phyloP scores from a whole-genome alignment of 169 alveolate genomes.

The Plasmodium cynomolgi region DNA sequence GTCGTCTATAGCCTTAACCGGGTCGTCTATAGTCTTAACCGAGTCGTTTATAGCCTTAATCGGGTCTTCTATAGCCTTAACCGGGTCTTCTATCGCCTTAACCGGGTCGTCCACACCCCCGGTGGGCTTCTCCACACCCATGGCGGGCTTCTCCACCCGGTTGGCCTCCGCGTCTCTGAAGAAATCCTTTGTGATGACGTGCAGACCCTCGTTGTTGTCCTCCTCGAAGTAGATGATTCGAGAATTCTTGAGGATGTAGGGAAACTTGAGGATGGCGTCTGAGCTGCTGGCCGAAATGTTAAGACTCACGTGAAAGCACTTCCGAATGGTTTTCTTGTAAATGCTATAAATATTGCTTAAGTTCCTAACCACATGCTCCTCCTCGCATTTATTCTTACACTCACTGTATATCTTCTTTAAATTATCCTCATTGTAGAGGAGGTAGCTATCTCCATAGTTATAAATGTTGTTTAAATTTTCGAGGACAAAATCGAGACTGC shows the following conservation, averaged over 20 bases:
- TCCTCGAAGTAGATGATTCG: conserved; percentile 60
- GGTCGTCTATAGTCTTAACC: background rate
- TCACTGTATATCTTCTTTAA: conserved; percentile 62
- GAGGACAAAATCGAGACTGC: conserved; percentile 14
- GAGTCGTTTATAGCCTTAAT: no score
- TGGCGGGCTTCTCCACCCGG: background rate
- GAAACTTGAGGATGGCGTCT: conserved; percentile 15
- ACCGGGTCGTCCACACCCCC: background rate
- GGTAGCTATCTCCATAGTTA: conserved; percentile 57
- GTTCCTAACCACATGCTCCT: conserved; percentile 47
- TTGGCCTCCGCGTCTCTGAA: conserved; percentile 4
- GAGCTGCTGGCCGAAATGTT: conserved; percentile 23
- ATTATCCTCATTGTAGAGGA: conserved; percentile 48
- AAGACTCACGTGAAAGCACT: conserved; percentile 60
- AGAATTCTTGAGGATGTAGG: conserved; percentile 55
- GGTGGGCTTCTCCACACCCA: background rate
- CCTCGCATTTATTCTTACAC: conserved; percentile 71
- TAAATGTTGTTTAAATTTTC: conserved; percentile 69
- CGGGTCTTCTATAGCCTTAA: background rate
- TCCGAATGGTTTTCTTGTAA: conserved; percentile 42
- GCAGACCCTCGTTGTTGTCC: conserved; percentile 53
- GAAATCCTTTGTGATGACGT: conserved; percentile 32
- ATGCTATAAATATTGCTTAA: conserved; percentile 51
- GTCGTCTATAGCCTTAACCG: background rate
- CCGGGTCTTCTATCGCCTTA: background rate